A percentile compares a stretch with the other conserved stretches of the same genome.
phyloP scores from a whole-genome alignment of 768 basidiomycete species.

The Lactarius quietus region DNA sequence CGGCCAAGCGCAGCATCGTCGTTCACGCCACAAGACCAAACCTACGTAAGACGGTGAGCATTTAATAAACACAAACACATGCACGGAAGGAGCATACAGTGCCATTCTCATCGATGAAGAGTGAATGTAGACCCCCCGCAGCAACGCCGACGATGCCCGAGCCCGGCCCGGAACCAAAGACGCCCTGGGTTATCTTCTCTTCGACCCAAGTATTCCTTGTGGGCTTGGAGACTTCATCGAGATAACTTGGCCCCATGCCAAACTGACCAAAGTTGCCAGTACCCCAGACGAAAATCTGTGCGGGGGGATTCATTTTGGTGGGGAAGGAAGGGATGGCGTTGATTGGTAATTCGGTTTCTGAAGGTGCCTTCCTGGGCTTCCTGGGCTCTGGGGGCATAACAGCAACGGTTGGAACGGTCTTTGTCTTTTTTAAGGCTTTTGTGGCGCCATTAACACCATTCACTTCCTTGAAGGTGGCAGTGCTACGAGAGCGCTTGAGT shows the following conservation, averaged over 20 bases:
- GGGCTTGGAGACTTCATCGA: conserved; percentile 74
- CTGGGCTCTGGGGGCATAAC: not conserved
- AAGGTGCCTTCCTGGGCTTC: conserved; percentile 9
- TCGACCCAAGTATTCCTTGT: conserved; percentile 76
- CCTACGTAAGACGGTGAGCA: conserved; percentile 37
- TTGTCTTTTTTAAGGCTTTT: conserved; percentile 11
- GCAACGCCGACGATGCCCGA: conserved; percentile 81
- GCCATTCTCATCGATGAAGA: conserved; percentile 87
- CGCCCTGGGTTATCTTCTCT: conserved; percentile 64
- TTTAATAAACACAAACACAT: not conserved
- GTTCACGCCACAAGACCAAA: conserved; percentile 85
- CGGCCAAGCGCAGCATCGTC: conserved; percentile 88
- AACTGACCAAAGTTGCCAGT: conserved; percentile 95
- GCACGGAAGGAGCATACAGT: conserved; percentile 52
- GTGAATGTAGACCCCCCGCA: conserved; percentile 85
- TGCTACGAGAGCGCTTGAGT: conserved; percentile 20
- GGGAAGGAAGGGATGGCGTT: conserved; percentile 63
- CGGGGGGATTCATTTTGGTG: conserved; percentile 55
- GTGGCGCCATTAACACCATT: conserved; percentile 14
- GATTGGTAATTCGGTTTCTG: conserved; percentile 30
- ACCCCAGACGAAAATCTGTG: conserved; percentile 83
- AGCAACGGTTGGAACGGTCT: not conserved
- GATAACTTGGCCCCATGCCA: conserved; percentile 74
- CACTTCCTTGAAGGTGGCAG: conserved; percentile 17
- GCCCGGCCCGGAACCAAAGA: conserved; percentile 58